Evolutionary conservation across 805 yeast genomes (phyloP).

Genomic region (Aciculoconidium aculeatum): DNA sequence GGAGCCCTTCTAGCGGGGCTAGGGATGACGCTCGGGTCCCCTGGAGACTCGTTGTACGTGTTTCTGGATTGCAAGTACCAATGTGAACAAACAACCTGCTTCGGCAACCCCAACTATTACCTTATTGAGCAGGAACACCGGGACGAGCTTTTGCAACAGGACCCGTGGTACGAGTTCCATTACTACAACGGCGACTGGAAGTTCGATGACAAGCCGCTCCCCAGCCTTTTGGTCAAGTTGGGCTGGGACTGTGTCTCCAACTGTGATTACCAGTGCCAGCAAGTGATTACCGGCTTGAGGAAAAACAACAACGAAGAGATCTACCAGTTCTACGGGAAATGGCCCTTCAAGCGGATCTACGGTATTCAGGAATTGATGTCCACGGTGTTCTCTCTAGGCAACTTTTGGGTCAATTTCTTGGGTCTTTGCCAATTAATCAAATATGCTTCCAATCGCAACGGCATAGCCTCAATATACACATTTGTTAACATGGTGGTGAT

Average conservation of each 20-base stretch:
- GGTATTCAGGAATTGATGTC: constrained; percentile 85
- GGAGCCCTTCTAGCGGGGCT: not conserved
- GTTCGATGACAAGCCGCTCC: constrained; percentile 37
- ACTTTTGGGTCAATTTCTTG: constrained; percentile 23
- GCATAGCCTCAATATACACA: constrained; percentile 1
- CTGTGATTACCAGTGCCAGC: constrained; percentile 93
- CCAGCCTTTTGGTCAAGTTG: constrained; percentile 38
- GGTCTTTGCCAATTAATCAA: constrained; percentile 12
- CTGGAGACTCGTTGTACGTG: constrained; percentile 56
- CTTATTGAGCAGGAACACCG: constrained; percentile 18
- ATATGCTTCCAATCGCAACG: constrained; percentile 4
- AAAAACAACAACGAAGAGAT: constrained; percentile 43
- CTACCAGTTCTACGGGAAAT: constrained; percentile 91
- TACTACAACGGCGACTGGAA: constrained; percentile 27
- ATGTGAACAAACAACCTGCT: constrained; percentile 38
- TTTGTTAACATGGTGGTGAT: constrained; percentile 38
- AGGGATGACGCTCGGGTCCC: constrained; percentile 28
- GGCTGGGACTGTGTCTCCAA: constrained; percentile 43
- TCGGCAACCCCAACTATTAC: constrained; percentile 20
- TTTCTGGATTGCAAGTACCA: constrained; percentile 50
- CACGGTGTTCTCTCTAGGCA: constrained; percentile 64
- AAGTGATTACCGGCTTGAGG: constrained; percentile 58
- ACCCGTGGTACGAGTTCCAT: constrained; percentile 13
- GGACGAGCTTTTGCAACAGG: constrained; percentile 11
- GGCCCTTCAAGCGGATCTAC: constrained; percentile 82